Base-by-base conservation (phyloP, 345 rosid genomes). In the Heritiera littoralis region DNA sequence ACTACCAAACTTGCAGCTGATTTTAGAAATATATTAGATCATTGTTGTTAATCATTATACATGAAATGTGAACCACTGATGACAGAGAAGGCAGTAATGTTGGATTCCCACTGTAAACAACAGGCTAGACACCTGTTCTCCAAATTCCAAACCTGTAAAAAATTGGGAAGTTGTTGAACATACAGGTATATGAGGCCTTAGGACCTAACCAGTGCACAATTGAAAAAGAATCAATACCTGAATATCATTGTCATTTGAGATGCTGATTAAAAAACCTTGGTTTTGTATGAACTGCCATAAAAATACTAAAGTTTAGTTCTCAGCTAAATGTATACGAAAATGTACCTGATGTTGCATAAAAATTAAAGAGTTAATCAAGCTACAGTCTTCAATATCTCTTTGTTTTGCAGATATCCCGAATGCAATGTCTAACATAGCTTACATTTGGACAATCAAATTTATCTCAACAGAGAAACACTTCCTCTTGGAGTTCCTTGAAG, bases 271-370 rank as follows among this genome's bases (percentile, higher is more conserved):
- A 78, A 87, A 79, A 9, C 95, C 93, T 69, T 79, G 87, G 82
- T 92, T 92, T 82, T 83, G 87, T 9, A 92, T 79, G 84, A 92
- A 91, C 95, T 91, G 92, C 89, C 77, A 85, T 63, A 81, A 74
- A 54, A 70, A 60, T 65, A 56, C 14, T 14, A 76, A 46, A 55
- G 48, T 32, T 79, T 64, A 83, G 72, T 66, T 73, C 63, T 28
- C 41, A 13, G 17, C 14, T 55, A 66, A 28, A 71, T 30, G 28
- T 15, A 43, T 41, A 54, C 55, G 12, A 46, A 63, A 30, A 46
- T 23, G 15, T 35, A 60, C 10, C 45, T 63, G 49, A n/a, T 43
- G 51, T 32, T 30, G 38, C 41, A 65, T 3, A 43, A 32, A 10
- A 3, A 48, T 70, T 48, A 28, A 46, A 48, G 46, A 49, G 45